These are phyloP conservation scores for Mycogone perniciosa DNA, from an alignment of 2,329 filamentous ascomycete genomes.

Conservation along the genomic window DNA sequence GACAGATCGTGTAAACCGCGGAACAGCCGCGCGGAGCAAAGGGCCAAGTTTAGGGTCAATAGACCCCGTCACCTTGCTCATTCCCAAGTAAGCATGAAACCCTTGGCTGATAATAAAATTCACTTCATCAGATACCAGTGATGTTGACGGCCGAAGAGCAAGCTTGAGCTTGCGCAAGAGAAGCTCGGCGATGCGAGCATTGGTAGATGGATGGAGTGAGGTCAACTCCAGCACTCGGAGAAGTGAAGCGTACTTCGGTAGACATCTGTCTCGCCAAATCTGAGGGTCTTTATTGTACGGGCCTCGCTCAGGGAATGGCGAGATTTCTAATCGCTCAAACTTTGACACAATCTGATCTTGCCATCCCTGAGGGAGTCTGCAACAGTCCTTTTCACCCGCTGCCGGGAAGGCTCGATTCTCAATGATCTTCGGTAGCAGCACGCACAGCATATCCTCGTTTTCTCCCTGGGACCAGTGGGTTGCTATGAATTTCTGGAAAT, in stretches of 20 bases:
- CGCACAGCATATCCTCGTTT: constrained; percentile 63
- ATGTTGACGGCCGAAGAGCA: constrained; percentile 55
- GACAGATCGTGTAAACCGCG: constrained; percentile 57
- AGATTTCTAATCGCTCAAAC: constrained; percentile 59
- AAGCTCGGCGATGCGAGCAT: constrained; percentile 58
- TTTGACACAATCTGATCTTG: constrained; percentile 66
- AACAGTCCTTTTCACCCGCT: constrained; percentile 45
- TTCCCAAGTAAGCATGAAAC: constrained; percentile 64
- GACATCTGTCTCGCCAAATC: constrained; percentile 55
- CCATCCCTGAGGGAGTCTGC: constrained; percentile 59
- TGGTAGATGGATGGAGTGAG: constrained; percentile 58
- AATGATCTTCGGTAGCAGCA: constrained; percentile 61
- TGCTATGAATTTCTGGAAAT: constrained; percentile 77
- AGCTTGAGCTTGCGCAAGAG: constrained; percentile 60
- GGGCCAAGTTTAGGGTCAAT: constrained; percentile 58
- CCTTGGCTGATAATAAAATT: constrained; percentile 69
- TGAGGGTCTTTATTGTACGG: constrained; percentile 56
- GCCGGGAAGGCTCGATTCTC: constrained; percentile 48
- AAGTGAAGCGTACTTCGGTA: constrained; percentile 63
- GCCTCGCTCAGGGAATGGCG: constrained; percentile 58
- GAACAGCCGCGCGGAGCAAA: constrained; percentile 58
- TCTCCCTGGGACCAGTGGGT: constrained; percentile 62
- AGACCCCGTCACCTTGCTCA: constrained; percentile 53
- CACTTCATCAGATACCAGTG: constrained; percentile 55
- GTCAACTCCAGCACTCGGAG: constrained; percentile 57